Evolutionary conservation across 2,329 filamentous ascomycete genomes (phyloP), one percentile per base, ranked within the genome.

Genomic region (Intubia oerlemansii): DNA sequence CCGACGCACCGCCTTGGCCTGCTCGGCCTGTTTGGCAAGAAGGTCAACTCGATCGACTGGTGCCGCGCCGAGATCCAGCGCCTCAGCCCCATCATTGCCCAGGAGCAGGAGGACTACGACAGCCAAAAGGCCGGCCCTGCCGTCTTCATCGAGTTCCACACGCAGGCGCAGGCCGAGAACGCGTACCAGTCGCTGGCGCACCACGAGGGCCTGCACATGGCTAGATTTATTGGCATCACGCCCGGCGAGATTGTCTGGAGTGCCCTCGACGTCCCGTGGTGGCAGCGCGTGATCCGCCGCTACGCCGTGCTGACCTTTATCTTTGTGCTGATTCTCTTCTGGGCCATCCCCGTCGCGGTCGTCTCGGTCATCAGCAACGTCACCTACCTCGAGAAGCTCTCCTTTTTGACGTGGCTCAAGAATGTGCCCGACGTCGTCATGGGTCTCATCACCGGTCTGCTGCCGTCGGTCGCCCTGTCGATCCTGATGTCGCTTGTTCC

Each of bases 41-140:
- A 91, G 48, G 84, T 93, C 11, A 88, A 98, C 51, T 88, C 82
- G 0, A 93, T 98, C 48, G 70, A 85, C 36, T 93, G 78, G 76
- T 77, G 71, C 37, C 76, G 88, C 29, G 57, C 61, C 2, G 76
- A 90, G 48, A 66, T 93, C 29, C 66, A 74, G 37, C 69, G 70
- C 27, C 64, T 90, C 25, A 72, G 75, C 29, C 73, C 77, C 0
- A 62, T 77, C 34, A 72, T 81, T 17, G 63, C 76, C 28, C 57
- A 64, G 24, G 60, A 68, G 15, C 79, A 88, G 46, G 60, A 57
- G 23, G 59, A 63, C 27, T 78, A 85, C 44, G 63, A 60, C 28
- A 53, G 57, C 16, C 67, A 59, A 25, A 63, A 69, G 35, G 63
- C 68, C 36, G 56, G 81, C 18, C 68, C 74, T 10, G 74, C 81